Percentiles rank a stretch among this genome's conserved stretches.
Conservation (phyloP, 2,329 filamentous ascomycete species). For the Fusarium xyrophilum region DNA sequence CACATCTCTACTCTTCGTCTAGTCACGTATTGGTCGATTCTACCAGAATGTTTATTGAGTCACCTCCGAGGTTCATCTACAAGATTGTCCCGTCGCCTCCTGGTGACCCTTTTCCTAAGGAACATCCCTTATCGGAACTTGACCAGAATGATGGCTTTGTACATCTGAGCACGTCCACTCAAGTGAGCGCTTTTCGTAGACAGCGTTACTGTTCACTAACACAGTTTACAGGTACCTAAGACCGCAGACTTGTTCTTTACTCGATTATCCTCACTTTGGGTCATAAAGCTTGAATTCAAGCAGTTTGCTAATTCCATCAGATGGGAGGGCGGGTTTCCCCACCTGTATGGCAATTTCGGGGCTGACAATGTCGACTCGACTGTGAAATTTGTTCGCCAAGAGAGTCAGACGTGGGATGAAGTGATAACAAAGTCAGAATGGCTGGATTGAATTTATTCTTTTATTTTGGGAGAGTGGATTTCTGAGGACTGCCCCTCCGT, state of each 20-base stretch:
- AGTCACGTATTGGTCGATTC: not conserved
- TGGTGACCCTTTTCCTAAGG: slow-evolving; percentile 58
- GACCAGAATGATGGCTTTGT: slow-evolving; percentile 68
- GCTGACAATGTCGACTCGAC: slow-evolving; percentile 56
- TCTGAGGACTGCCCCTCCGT: not conserved
- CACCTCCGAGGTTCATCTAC: slow-evolving; percentile 59
- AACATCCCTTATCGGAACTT: slow-evolving; percentile 65
- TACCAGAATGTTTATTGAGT: slow-evolving; percentile 41
- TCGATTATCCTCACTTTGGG: slow-evolving; percentile 50
- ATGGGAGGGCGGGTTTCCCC: slow-evolving; percentile 66
- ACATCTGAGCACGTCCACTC: slow-evolving; percentile 64
- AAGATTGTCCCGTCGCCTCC: slow-evolving; percentile 65
- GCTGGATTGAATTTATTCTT: slow-evolving; percentile 46
- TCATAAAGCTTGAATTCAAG: slow-evolving; percentile 61
- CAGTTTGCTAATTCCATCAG: slow-evolving; percentile 54
- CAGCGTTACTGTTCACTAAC: not conserved
- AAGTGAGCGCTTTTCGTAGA: slow-evolving; percentile 49
- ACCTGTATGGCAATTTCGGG: slow-evolving; percentile 66
- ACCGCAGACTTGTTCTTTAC: slow-evolving; percentile 56
- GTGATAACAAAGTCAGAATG: slow-evolving; percentile 51
- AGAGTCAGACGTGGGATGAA: slow-evolving; percentile 56
- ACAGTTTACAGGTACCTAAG: slow-evolving; percentile 49
- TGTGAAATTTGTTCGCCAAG: slow-evolving; percentile 54
- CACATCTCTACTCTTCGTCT: not conserved
- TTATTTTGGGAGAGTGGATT: not conserved